Evolutionary conservation across 331 rosid genomes (phyloP).

Genomic region (Malus hybrid): DNA sequence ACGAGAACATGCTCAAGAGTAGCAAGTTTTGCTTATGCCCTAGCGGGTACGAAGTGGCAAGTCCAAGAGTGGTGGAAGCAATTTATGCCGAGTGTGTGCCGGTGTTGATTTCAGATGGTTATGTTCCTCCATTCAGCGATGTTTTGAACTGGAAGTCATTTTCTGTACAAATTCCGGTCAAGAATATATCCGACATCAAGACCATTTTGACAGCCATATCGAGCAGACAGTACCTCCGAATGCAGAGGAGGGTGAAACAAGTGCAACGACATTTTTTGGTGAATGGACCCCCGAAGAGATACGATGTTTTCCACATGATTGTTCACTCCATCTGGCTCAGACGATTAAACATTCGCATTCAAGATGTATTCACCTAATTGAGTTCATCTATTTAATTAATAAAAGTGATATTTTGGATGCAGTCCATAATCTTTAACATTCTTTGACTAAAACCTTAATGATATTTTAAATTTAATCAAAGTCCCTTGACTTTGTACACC

Average conservation of each 20-base stretch:
- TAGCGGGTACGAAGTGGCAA: conserved; percentile 49
- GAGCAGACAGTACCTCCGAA: conserved; percentile 28
- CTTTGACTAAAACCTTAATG: too few species aligned
- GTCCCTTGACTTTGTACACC: too few species aligned
- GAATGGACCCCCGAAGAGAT: conserved; percentile 40
- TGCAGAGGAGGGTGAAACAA: conserved; percentile 33
- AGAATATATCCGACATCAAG: conserved; percentile 34
- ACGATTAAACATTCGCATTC: conserved; percentile 34
- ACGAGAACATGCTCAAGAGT: conserved; percentile 29
- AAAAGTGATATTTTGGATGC: too few species aligned
- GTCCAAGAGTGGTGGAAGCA: conserved; percentile 44
- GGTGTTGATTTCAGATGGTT: conserved; percentile 37
- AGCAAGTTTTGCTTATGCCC: conserved; percentile 49
- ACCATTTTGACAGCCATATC: conserved; percentile 40
- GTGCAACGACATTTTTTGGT: conserved; percentile 51
- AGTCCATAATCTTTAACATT: too few species aligned
- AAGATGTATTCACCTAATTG: background rate
- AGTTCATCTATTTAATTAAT: too few species aligned
- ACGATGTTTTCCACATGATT: conserved; percentile 42
- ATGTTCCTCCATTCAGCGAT: conserved; percentile 43
- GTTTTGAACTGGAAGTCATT: conserved; percentile 41
- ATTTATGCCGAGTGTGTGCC: conserved; percentile 49
- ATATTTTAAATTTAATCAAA: too few species aligned
- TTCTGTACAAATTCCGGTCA: conserved; percentile 32
- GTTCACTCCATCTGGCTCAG: conserved; percentile 56